These are phyloP conservation scores for Leucosporidium creatinivorum DNA, from an alignment of 768 basidiomycete genomes.

Conservation along the genomic window DNA sequence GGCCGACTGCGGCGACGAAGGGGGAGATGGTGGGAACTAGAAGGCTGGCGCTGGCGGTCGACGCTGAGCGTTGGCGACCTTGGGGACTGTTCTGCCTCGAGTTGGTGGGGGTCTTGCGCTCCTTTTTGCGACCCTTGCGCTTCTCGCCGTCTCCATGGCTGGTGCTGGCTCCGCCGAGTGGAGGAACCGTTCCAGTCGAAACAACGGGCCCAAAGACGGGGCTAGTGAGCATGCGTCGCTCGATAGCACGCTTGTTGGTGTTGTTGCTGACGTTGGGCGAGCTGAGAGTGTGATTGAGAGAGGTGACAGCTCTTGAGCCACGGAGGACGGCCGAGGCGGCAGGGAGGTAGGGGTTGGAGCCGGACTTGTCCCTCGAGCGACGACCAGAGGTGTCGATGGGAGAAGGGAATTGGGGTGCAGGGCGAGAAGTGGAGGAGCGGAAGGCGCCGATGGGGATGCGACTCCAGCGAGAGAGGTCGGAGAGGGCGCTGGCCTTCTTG, in stretches of 20 bases:
- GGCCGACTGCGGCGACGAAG: no score
- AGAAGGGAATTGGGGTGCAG: neutral
- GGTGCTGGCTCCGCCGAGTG: no score
- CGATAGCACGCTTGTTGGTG: slow-evolving; percentile 1
- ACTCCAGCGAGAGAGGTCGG: slow-evolving; percentile 35
- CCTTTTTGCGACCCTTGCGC: no score
- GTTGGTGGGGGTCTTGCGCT: no score
- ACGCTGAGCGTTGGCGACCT: no score
- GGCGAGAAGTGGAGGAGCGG: slow-evolving; percentile 20
- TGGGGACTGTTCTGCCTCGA: no score
- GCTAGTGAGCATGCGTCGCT: slow-evolving; percentile 2
- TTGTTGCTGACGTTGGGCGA: neutral
- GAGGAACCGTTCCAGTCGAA: neutral
- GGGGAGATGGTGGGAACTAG: no score
- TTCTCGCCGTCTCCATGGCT: no score
- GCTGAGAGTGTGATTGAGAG: slow-evolving; percentile 1
- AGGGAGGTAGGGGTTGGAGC: neutral
- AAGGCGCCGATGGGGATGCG: slow-evolving; percentile 37
- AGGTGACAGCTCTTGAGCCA: neutral
- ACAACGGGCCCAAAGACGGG: slow-evolving; percentile 1
- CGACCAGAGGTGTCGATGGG: neutral
- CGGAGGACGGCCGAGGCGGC: neutral
- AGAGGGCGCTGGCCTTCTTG: slow-evolving; percentile 7
- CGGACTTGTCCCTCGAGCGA: neutral
- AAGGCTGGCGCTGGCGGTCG: no score